Evolutionary conservation across 1,284 basidiomycete species (phyloP), one percentile per base, ranked within the genome.

Genomic region (Lignosus rhinocerotis): DNA sequence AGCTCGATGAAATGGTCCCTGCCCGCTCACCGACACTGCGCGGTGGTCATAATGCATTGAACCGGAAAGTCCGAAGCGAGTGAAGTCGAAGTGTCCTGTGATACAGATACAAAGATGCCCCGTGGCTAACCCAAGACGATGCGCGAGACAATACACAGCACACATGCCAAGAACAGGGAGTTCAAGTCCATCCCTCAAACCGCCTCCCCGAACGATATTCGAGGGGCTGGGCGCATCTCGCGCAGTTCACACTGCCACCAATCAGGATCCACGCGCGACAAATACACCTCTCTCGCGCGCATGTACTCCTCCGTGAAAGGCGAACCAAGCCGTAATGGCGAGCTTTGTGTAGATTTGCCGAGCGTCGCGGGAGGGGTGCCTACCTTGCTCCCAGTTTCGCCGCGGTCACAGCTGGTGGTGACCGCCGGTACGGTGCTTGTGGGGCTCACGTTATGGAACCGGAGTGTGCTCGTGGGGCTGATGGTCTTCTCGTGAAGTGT

Each of bases 161-260:
- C 31, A 32, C 30, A 47, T 12, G 44, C 33, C 47, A 33, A 19
- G 14, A 14, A 36, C 36, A 11, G 47, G 3, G 6, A 49, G 16
- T 32, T n/a, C 42, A 47, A 33, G 30, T 47, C 45, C 30, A 32
- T 47, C 30, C n/a, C 17, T 56, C 49, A 57, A 3, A 58, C 46
- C 6, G 56, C 56, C 51, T 53, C 38, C 16, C 56, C 56, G 19
- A 32, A 58, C 32, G 45, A 30, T 7, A 58, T 32, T 10, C 41
- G 39, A 32, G n/a, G 14, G 32, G 53, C 54, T 39, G 59, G 62
- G 30, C 54, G 58, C 64, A 65, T 65, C 45, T 65, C 58, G 43
- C 62, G 52, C 52, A 65, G 57, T 55, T 65, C 66, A 42, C 55
- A 59, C 51, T 66, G 60, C 64, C 66, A 67, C 61, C 55, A 55